Base-by-base conservation (phyloP, 371 early-diverging fungal genomes). In the Fennellomyces sp. region DNA sequence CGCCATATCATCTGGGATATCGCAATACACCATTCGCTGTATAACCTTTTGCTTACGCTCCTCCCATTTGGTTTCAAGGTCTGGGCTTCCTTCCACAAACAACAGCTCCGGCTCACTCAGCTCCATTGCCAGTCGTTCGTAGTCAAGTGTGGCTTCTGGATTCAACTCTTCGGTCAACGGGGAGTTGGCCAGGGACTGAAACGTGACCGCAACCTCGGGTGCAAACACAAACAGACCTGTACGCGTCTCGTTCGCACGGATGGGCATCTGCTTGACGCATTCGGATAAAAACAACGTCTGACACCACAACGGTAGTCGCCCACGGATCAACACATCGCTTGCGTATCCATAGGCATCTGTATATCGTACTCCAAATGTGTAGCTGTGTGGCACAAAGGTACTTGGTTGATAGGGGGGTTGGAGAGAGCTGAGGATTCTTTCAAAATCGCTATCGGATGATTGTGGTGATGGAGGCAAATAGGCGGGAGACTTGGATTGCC, bases 361-460 rank as follows among this genome's bases (percentile, higher is more conserved):
- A 42, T 66, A 78, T 28, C 78, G 60, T 8, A 68, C 66, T 12
- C 81, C 81, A 56, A 81, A 70, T 50, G 78, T 81, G 33, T 81
- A 81, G 52, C 76, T 74, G 55, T 70, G 78, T 5, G 81, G 81
- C 2, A 75, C 54, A 52, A 73, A 75, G n/a, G 53, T 60, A 33
- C 68, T 60, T 2, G 21, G 29, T 47, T 55, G 56, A 17, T 8
- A 17, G 25, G 41, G 39, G 23, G 17, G 39, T 27, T 41, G 41
- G 15, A 35, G 28, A 19, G 55, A 28, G 19, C 29, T n/a, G 2
- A 36, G 12, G 10, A 39, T 10, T 25, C 23, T 55, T 25, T 27
- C 26, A 39, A 27, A 38, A 26, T 26, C 28, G 13, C 21, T 25
- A 27, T 55, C 39, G 3, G 19, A 2, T 13, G 36, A 10, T 28